Conservation (phyloP, 2,329 filamentous ascomycete species). For the Ceratocystiopsis sp. region DNA sequence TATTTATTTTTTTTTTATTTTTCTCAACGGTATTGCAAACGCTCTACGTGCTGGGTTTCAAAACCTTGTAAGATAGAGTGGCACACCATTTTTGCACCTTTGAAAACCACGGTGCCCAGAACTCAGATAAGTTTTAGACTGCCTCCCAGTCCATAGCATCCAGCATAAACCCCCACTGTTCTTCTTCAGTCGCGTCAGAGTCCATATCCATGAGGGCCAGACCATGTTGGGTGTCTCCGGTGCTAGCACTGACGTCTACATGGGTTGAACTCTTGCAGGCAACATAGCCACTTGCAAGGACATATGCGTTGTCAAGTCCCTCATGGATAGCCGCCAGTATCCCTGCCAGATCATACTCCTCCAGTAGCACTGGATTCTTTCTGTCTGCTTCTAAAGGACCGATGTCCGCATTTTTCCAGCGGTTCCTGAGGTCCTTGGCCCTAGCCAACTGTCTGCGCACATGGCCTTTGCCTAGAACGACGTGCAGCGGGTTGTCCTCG, state of each 20-base stretch:
- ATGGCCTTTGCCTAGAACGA: constrained; percentile 34
- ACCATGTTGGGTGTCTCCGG: not conserved
- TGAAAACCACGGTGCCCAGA: too few relatives aligned
- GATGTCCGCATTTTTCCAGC: constrained; percentile 51
- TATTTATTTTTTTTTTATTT: too few relatives aligned
- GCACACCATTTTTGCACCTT: too few relatives aligned
- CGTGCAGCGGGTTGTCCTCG: constrained; percentile 37
- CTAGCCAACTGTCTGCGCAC: constrained; percentile 41
- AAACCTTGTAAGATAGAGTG: too few relatives aligned
- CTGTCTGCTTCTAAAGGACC: constrained; percentile 3
- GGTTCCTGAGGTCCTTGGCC: constrained; percentile 54
- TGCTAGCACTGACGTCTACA: not conserved
- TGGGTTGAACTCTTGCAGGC: not conserved
- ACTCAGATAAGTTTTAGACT: constrained; percentile 1
- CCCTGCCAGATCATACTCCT: constrained; percentile 42
- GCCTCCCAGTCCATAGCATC: constrained; percentile 26
- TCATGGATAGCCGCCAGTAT: constrained; percentile 40
- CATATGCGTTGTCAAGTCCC: constrained; percentile 42
- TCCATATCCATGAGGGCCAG: constrained; percentile 7
- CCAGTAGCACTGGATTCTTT: constrained; percentile 23
- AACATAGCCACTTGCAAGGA: constrained; percentile 30
- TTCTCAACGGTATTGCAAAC: too few relatives aligned
- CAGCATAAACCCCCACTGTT: constrained; percentile 39
- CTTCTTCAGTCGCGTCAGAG: constrained; percentile 16
- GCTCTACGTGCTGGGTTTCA: too few relatives aligned